A percentile compares a stretch with the other conserved stretches of the same genome.
These are phyloP conservation scores for Ustilago vetiveriae DNA, from an alignment of 1,284 basidiomycete genomes.

Conservation along the genomic window DNA sequence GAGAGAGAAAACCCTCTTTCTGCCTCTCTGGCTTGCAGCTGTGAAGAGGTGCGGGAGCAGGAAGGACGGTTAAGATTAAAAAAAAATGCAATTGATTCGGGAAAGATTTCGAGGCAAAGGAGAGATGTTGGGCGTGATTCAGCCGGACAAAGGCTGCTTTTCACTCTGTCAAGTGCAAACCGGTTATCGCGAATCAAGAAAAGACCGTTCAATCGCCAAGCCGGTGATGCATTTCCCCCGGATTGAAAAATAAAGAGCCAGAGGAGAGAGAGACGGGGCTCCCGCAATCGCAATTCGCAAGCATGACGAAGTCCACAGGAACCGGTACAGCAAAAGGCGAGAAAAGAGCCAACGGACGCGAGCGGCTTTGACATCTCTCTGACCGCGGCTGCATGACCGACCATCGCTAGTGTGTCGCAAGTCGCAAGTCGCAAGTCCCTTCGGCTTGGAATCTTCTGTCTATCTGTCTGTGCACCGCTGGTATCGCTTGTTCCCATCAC, in stretches of 20 bases:
- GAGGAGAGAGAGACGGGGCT: background rate
- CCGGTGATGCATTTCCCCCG: background rate
- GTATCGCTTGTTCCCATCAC: background rate
- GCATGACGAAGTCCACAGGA: background rate
- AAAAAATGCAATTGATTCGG: too few relatives aligned
- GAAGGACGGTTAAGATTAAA: too few relatives aligned
- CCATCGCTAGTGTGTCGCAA: background rate
- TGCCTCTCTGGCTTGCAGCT: background rate
- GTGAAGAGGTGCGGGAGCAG: background rate
- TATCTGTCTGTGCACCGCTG: constrained; percentile 1
- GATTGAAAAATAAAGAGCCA: background rate
- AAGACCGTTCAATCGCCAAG: background rate
- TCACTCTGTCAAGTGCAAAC: background rate
- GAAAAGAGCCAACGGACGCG: constrained; percentile 18
- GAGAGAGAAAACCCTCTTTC: too few relatives aligned
- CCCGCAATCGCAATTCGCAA: background rate
- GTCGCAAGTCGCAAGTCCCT: too few relatives aligned
- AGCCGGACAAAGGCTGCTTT: background rate
- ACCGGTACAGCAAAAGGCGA: background rate
- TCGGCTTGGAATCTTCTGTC: constrained; percentile 3
- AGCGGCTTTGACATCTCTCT: constrained; percentile 24
- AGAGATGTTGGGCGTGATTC: background rate
- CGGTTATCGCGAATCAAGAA: background rate
- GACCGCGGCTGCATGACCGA: background rate
- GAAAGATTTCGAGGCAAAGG: background rate